These are phyloP conservation scores for Aschersonia sp. DNA, from an alignment of 2,329 filamentous ascomycete species.

Conservation along the genomic window DNA sequence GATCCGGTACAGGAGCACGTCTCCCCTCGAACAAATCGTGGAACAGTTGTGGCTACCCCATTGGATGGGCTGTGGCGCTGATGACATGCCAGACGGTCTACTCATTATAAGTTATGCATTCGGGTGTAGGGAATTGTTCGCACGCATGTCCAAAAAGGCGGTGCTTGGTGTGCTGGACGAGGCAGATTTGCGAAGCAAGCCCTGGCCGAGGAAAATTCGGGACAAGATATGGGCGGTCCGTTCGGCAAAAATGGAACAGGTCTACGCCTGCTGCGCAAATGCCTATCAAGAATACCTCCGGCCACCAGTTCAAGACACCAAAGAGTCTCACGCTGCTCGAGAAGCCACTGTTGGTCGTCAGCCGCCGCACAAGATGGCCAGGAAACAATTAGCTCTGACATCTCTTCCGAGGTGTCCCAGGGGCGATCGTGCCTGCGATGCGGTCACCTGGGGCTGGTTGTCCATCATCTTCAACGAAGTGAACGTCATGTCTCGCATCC, in stretches of 20 bases:
- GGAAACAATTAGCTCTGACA: conserved; percentile 13
- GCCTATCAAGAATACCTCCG: conserved; percentile 31
- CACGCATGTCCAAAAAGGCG: conserved; percentile 31
- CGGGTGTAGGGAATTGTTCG: conserved; percentile 32
- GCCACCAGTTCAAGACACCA: conserved; percentile 9
- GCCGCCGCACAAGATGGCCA: not conserved
- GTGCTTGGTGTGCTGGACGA: conserved; percentile 31
- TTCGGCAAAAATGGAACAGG: conserved; percentile 34
- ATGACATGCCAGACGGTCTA: conserved; percentile 34
- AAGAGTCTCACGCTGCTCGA: not conserved
- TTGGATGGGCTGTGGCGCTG: conserved; percentile 32
- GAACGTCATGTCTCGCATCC: conserved; percentile 24
- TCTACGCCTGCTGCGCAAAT: conserved; percentile 28
- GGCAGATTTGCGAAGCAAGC: conserved; percentile 24
- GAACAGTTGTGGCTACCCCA: conserved; percentile 37
- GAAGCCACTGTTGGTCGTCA: not conserved
- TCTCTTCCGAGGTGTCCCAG: conserved; percentile 31
- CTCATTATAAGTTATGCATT: conserved; percentile 39
- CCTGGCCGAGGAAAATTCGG: conserved; percentile 32
- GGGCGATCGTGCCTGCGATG: conserved; percentile 35
- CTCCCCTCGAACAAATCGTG: conserved; percentile 33
- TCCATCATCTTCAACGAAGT: conserved; percentile 36
- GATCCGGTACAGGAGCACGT: conserved; percentile 34
- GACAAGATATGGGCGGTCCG: conserved; percentile 34
- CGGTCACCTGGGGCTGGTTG: conserved; percentile 37